These are phyloP conservation scores for peach (Prunus persica) DNA, from an alignment of 306 rosid species.

Conservation along the genomic window DNA sequence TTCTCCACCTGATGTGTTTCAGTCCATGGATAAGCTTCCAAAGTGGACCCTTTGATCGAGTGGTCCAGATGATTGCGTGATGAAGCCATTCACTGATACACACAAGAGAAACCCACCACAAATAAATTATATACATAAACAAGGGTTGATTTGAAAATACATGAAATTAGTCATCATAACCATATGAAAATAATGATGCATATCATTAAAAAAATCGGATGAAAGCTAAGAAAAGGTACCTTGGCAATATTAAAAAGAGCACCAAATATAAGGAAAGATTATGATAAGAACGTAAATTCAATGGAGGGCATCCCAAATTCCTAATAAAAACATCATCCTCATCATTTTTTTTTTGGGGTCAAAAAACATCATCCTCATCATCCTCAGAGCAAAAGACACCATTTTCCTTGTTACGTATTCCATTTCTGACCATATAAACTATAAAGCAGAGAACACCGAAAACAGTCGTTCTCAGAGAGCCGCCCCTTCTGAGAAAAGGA, in stretches of 20 bases:
- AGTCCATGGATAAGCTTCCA: slow-evolving; percentile 7
- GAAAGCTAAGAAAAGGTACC: not conserved
- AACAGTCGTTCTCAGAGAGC: slow-evolving; percentile 7
- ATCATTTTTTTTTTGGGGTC: not conserved
- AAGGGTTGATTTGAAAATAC: too few relatives aligned
- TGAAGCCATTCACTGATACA: not conserved
- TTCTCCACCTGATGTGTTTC: slow-evolving; percentile 17
- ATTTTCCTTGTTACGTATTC: not conserved
- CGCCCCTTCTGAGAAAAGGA: not conserved
- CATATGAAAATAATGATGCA: not conserved
- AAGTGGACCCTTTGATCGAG: slow-evolving; percentile 6
- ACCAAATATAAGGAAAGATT: slow-evolving; percentile 1
- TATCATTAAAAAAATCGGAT: slow-evolving; percentile 1
- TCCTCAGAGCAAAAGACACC: not conserved
- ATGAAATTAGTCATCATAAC: not conserved
- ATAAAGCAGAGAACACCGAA: slow-evolving; percentile 9
- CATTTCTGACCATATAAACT: slow-evolving; percentile 20
- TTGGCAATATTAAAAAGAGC: not conserved
- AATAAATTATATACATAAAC: not conserved
- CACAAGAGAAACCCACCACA: slow-evolving; percentile 6
- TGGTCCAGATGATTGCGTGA: slow-evolving; percentile 8
- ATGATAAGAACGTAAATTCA: not conserved
- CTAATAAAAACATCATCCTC: not conserved
- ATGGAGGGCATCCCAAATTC: slow-evolving; percentile 1
- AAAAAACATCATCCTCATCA: not conserved